Percentiles rank a stretch among this genome's conserved stretches.
Conservation (phyloP, 108 stramenopile genomes). For the Discostella stelligeroides region DNA sequence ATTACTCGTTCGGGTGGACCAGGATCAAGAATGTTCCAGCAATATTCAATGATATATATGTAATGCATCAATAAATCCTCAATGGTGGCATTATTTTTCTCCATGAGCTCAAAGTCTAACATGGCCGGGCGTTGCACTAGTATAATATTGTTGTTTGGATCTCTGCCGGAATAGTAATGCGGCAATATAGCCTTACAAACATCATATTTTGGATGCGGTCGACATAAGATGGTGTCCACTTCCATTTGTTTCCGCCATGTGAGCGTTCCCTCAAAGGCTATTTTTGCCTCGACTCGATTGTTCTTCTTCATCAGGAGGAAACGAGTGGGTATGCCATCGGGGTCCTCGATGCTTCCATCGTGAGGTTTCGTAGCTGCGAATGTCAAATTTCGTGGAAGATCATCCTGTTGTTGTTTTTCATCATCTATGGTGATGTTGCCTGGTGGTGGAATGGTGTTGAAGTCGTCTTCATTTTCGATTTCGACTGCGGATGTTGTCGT, state of each 20-base stretch:
- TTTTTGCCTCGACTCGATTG: conserved; percentile 59
- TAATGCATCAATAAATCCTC: conserved; percentile 76
- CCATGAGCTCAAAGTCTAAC: conserved; percentile 54
- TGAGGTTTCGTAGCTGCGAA: conserved; percentile 49
- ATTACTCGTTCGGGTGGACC: conserved; percentile 59
- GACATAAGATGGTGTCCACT: conserved; percentile 61
- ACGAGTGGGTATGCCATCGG: conserved; percentile 72
- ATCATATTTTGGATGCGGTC: conserved; percentile 72
- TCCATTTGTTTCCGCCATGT: conserved; percentile 60
- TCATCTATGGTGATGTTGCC: not conserved
- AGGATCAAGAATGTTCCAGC: conserved; percentile 79
- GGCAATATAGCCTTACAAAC: conserved; percentile 65
- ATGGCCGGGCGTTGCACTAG: conserved; percentile 64
- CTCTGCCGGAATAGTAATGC: conserved; percentile 69
- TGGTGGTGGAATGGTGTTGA: too few relatives aligned
- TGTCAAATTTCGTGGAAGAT: conserved; percentile 22
- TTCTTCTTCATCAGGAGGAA: conserved; percentile 72
- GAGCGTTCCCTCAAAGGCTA: conserved; percentile 53
- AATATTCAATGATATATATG: conserved; percentile 76
- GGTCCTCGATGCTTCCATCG: conserved; percentile 68
- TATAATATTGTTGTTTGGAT: conserved; percentile 60
- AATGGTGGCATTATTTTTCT: conserved; percentile 52
- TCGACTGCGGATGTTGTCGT: not conserved
- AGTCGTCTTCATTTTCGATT: too few relatives aligned
- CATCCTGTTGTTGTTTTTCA: not conserved